Percentiles rank a stretch among this genome's conserved stretches.
These are phyloP conservation scores for Wickerhamomyces strasburgensis DNA, from an alignment of 805 yeast species.

Conservation along the genomic window DNA sequence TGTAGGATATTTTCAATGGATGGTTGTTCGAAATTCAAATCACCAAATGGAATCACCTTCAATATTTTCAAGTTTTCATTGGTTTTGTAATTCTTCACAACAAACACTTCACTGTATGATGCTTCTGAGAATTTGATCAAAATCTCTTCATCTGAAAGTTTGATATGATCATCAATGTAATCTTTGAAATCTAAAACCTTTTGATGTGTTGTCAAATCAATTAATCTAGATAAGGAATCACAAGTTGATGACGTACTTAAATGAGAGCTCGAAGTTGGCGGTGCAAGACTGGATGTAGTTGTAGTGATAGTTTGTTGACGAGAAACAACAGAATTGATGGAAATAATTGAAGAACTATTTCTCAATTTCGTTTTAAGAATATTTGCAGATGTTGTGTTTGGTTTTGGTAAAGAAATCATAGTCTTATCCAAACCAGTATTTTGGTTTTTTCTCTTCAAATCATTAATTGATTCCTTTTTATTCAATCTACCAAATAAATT, in stretches of 20 bases:
- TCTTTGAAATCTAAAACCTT: conserved; percentile 29
- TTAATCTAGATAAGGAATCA: conserved; percentile 23
- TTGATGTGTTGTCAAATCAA: conserved; percentile 32
- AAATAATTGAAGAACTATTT: conserved; percentile 44
- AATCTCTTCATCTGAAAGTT: conserved; percentile 26
- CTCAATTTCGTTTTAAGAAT: conserved; percentile 49
- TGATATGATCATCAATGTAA: conserved; percentile 23
- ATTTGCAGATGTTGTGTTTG: conserved; percentile 49
- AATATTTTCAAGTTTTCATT: conserved; percentile 31
- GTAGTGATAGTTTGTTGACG: conserved; percentile 15
- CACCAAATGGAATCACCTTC: conserved; percentile 51
- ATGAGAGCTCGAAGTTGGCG: background rate
- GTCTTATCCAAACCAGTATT: conserved; percentile 25
- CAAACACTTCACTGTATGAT: conserved; percentile 40
- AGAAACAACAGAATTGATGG: conserved; percentile 29
- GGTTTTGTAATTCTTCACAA: conserved; percentile 23
- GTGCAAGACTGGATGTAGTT: conserved; percentile 3
- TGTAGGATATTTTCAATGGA: conserved; percentile 38
- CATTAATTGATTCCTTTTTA: conserved; percentile 22
- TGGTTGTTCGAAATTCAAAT: conserved; percentile 36
- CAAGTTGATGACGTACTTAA: background rate
- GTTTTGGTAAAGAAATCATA: conserved; percentile 52
- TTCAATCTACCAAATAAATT: conserved; percentile 18
- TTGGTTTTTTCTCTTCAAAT: conserved; percentile 16
- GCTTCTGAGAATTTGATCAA: conserved; percentile 43